Base-by-base conservation (phyloP, 306 rosid genomes). In the Pterocarpus santalinus region DNA sequence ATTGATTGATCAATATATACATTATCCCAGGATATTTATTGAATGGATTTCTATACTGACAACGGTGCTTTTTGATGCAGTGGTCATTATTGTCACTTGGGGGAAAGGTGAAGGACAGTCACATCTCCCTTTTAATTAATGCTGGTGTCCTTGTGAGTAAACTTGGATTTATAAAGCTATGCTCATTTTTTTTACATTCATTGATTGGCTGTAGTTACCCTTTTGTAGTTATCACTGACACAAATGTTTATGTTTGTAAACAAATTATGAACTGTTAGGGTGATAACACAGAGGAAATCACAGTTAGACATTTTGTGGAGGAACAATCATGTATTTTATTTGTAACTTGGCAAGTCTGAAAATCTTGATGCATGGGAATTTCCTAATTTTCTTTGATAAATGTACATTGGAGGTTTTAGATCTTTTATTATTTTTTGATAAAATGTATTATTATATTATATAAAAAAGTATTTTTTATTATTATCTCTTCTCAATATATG, bases 101-200 rank as follows among this genome's bases (percentile, higher is more conserved):
- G 71, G 99, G 99, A 82, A 90, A 87, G 89, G 91, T 93, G 84
- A 89, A 90, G 88, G 99, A 93, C 78, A 87, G 80, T 75, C 92
- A 93, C 75, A 84, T 95, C 86, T 87, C 98, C 85, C 90, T 90
- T 66, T 80, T 95, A 83, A 93, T 95, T 75, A 91, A 93, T 80
- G 90, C 90, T 5, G 98, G 99, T 51, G 22, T 93, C 83, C 87
- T 93, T 77, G 98, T 95, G 87, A 91, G 98, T 90, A 70, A 74
- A 77, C 69, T n/a, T 55, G 65, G 69, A 72, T 38, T 80, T 5
- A 33, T 43, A 55, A 49, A 13, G 4, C 22, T 39, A 44, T 36
- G 4, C 28, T n/a, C 22, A 39, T 75, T 69, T 81, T 78, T n/a
- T 66, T 72, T 22, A 38, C 62, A 56, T 76, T 66, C 39, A 41